Evolutionary conservation across 2,329 filamentous ascomycete species (phyloP).

Genomic region (Ophiostoma populinum): DNA sequence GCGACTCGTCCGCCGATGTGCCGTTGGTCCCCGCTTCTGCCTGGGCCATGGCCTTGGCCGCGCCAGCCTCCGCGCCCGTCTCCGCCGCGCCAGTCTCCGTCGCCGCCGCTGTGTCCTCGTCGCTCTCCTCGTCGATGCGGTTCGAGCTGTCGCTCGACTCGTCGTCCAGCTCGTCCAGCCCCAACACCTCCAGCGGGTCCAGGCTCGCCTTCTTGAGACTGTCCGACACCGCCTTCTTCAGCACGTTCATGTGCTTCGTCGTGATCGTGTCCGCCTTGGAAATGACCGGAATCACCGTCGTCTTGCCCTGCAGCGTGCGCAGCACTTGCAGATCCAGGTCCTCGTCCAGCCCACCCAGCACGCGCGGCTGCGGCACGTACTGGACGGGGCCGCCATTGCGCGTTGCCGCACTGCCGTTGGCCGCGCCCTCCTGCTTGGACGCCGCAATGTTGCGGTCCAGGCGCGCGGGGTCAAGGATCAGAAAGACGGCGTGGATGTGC

Average conservation of each 20-base stretch:
- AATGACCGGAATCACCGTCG: slow-evolving; percentile 86
- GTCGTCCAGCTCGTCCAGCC: slow-evolving; percentile 58
- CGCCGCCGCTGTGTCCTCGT: too few relatives aligned
- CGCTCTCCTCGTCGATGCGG: slow-evolving; percentile 40
- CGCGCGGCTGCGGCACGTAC: slow-evolving; percentile 23
- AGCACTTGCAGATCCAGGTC: slow-evolving; percentile 83
- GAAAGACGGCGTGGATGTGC: slow-evolving; percentile 90
- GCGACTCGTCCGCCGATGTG: slow-evolving; percentile 13
- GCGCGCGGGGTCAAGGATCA: slow-evolving; percentile 73
- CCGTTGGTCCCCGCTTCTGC: too few relatives aligned
- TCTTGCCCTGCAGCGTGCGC: slow-evolving; percentile 77
- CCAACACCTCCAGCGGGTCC: slow-evolving; percentile 74
- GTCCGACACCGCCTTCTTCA: slow-evolving; percentile 83
- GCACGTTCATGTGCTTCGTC: slow-evolving; percentile 77
- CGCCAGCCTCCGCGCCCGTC: slow-evolving; percentile 24
- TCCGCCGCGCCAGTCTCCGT: slow-evolving; percentile 28
- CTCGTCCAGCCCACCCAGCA: slow-evolving; percentile 60
- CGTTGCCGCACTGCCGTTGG: slow-evolving; percentile 23
- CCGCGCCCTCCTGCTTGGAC: slow-evolving; percentile 29
- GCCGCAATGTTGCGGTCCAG: slow-evolving; percentile 68
- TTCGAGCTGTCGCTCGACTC: slow-evolving; percentile 17
- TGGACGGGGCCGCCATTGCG: slow-evolving; percentile 30
- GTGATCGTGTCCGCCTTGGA: slow-evolving; percentile 95
- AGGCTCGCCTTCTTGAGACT: slow-evolving; percentile 72
- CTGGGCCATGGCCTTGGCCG: slow-evolving; percentile 7